Percentiles rank a stretch among this genome's conserved stretches.
These are phyloP conservation scores for Astragalus membranaceus DNA, from an alignment of 306 rosid genomes.

Conservation along the genomic window DNA sequence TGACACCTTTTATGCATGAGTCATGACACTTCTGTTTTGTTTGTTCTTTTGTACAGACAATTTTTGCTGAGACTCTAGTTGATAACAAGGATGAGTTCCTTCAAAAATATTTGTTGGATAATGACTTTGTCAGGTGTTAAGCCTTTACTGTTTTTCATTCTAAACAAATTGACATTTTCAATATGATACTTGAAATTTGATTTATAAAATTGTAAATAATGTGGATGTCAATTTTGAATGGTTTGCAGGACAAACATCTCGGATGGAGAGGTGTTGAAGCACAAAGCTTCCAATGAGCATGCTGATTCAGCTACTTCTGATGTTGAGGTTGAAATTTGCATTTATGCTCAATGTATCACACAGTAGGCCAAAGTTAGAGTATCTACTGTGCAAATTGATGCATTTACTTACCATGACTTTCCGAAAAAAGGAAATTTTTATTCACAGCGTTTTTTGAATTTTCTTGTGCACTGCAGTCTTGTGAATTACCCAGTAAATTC, in stretches of 20 bases:
- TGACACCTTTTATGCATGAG: not conserved
- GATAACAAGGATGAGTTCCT: constrained; percentile 77
- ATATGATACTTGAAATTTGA: not conserved
- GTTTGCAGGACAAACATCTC: constrained; percentile 46
- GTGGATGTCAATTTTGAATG: constrained; percentile 2
- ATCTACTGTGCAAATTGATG: not conserved
- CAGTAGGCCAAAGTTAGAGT: not conserved
- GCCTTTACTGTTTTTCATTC: not conserved
- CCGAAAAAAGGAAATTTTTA: not conserved
- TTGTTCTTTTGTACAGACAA: constrained; percentile 45
- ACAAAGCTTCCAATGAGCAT: constrained; percentile 30
- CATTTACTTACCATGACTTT: not conserved
- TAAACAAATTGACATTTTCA: not conserved
- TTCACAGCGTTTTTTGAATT: not conserved
- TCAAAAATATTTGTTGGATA: constrained; percentile 45
- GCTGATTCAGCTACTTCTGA: constrained; percentile 38
- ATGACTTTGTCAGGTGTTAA: constrained; percentile 50
- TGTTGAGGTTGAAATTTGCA: constrained; percentile 50
- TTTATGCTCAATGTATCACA: not conserved
- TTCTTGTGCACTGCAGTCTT: not conserved
- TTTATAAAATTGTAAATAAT: not conserved
- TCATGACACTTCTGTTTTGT: constrained; percentile 14
- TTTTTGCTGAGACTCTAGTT: constrained; percentile 81
- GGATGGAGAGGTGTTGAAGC: constrained; percentile 50
- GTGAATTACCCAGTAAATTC: not conserved